Conservation (phyloP, 1,284 basidiomycete genomes). For the Malassezia dermatis region DNA sequence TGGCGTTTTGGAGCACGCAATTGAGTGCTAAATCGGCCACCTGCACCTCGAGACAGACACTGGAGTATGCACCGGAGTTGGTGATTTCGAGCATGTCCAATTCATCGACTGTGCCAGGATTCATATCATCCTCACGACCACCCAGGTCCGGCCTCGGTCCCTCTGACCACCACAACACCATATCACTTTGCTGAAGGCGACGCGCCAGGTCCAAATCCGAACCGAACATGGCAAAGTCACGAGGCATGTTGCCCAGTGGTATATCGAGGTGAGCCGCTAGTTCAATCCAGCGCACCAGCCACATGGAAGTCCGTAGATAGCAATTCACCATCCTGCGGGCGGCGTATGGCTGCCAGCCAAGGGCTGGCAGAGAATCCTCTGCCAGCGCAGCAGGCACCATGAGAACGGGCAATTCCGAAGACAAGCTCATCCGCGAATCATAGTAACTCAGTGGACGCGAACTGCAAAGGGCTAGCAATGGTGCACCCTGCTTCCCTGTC, state of each 20-base stretch:
- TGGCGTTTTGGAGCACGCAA: constrained; percentile 81
- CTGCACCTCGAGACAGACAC: constrained; percentile 81
- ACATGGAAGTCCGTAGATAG: constrained; percentile 67
- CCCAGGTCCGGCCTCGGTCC: constrained; percentile 75
- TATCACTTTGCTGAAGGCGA: constrained; percentile 72
- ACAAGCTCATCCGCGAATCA: constrained; percentile 61
- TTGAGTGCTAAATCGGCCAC: constrained; percentile 88
- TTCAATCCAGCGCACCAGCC: constrained; percentile 70
- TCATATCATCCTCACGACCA: constrained; percentile 76
- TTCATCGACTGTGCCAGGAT: constrained; percentile 50
- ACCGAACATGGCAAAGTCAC: constrained; percentile 74
- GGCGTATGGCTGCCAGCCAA: constrained; percentile 54
- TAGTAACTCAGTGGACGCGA: constrained; percentile 76
- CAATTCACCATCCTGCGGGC: constrained; percentile 65
- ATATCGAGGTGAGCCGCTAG: constrained; percentile 85
- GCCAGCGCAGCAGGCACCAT: constrained; percentile 68
- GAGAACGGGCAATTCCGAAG: constrained; percentile 71
- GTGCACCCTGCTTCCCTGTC: constrained; percentile 55
- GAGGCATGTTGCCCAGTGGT: constrained; percentile 76
- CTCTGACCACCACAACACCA: constrained; percentile 88
- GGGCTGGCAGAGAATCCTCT: constrained; percentile 55
- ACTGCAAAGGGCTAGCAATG: constrained; percentile 71
- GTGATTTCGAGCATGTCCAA: constrained; percentile 77
- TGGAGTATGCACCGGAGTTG: constrained; percentile 75
- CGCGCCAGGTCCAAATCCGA: constrained; percentile 87